Conservation (phyloP, 495 filamentous ascomycete genomes). For the Neurospora hispaniola region DNA sequence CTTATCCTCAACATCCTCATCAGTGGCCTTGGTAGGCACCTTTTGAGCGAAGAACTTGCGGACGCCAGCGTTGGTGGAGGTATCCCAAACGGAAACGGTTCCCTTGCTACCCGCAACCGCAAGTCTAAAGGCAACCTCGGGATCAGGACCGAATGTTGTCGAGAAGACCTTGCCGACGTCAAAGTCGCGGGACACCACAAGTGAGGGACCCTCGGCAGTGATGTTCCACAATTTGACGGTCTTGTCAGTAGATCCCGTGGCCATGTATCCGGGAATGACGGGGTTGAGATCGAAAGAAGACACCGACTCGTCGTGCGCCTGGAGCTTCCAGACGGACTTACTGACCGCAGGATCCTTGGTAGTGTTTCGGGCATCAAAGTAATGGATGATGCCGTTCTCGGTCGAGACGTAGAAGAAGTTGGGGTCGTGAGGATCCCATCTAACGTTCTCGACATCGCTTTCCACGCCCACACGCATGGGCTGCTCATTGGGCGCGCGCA, state of each 20-base stretch:
- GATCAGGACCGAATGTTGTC: conserved; percentile 76
- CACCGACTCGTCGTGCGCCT: conserved; percentile 90
- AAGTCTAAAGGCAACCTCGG: conserved; percentile 79
- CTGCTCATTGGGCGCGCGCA: conserved; percentile 77
- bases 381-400: conserved; percentile 80
- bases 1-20: conserved; percentile 63
- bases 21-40: conserved; percentile 35
- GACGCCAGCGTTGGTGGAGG: conserved; percentile 86
- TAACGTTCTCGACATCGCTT: conserved; percentile 83
- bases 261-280: conserved; percentile 81
- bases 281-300: conserved; percentile 92
- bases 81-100: conserved; percentile 90
- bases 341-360: conserved; percentile 57
- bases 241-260: conserved; percentile 85
- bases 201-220: conserved; percentile 60
- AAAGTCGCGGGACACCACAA: conserved; percentile 85
- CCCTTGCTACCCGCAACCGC: conserved; percentile 95
- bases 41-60: conserved; percentile 72
- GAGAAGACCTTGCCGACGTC: conserved; percentile 94
- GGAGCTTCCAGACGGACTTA: conserved; percentile 85
- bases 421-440: conserved; percentile 85
- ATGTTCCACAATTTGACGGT: conserved; percentile 96
- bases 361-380: conserved; percentile 65
- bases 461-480: conserved; percentile 80
- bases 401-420: conserved; percentile 95